Percentiles rank a stretch among this genome's conserved stretches.
Conservation (phyloP, 768 basidiomycete species). For the Crepidotus variabilis region DNA sequence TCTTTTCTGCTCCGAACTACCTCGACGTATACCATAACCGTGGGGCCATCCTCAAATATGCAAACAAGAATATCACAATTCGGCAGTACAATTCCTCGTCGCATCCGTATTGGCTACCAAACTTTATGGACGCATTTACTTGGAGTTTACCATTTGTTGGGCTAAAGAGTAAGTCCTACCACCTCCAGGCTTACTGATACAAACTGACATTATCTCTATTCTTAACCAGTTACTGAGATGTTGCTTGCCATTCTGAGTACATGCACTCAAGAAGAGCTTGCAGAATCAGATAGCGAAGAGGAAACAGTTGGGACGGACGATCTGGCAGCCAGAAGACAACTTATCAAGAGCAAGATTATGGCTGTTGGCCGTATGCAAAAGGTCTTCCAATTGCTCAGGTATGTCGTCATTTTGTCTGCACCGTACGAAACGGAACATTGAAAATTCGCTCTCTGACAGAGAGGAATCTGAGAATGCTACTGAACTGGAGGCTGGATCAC, state of each 20-base stretch:
- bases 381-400: slow-evolving; percentile 95
- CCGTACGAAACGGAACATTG: background rate
- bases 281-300: slow-evolving; percentile 37
- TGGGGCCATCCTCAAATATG: slow-evolving; percentile 95
- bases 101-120: slow-evolving; percentile 95
- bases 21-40: slow-evolving; percentile 96
- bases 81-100: slow-evolving; percentile 77
- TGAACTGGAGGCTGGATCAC: slow-evolving; percentile 45
- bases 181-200: background rate
- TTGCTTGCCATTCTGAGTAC: slow-evolving; percentile 90
- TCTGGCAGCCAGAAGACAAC: slow-evolving; percentile 69
- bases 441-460: slow-evolving; percentile 28
- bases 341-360: slow-evolving; percentile 98
- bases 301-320: slow-evolving; percentile 37
- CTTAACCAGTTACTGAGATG: slow-evolving; percentile 87
- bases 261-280: slow-evolving; percentile 89
- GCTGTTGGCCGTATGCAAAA: slow-evolving; percentile 95
- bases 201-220: slow-evolving; percentile 9
- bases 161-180: slow-evolving; percentile 81
- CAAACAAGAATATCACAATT: slow-evolving; percentile 94
- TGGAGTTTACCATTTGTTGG: slow-evolving; percentile 98
- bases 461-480: slow-evolving; percentile 79
- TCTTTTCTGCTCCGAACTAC: slow-evolving; percentile 97
- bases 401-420: slow-evolving; percentile 24
- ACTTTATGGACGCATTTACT: slow-evolving; percentile 97